phyloP scores from a whole-genome alignment of 1,139 yeast species.

The Scheffersomyces quercinus region DNA sequence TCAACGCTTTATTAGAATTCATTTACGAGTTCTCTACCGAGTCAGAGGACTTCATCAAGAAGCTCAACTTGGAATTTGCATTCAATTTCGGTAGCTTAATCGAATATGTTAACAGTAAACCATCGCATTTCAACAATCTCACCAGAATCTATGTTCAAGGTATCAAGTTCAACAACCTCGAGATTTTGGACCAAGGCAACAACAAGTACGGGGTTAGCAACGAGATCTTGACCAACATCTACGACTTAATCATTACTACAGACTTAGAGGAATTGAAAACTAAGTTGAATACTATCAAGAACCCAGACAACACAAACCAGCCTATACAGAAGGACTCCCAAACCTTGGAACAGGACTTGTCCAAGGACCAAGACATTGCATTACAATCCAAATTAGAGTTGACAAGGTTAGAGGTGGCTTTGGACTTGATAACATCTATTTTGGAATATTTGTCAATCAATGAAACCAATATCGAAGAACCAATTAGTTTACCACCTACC shows the following conservation, averaged over 20 bases:
- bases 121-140: slow-evolving; percentile 28
- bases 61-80: slow-evolving; percentile 20
- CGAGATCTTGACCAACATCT: slow-evolving; percentile 25
- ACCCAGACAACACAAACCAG: slow-evolving; percentile 42
- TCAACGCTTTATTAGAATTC: slow-evolving; percentile 58
- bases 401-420: slow-evolving; percentile 64
- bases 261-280: slow-evolving; percentile 43
- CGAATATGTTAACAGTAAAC: slow-evolving; percentile 15
- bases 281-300: slow-evolving; percentile 23
- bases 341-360: slow-evolving; percentile 25
- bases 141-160: slow-evolving; percentile 59
- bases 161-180: slow-evolving; percentile 59
- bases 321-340: slow-evolving; percentile 26
- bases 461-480: slow-evolving; percentile 22
- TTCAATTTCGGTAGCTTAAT: slow-evolving; percentile 23
- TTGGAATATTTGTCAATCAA: slow-evolving; percentile 56
- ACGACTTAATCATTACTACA: slow-evolving; percentile 33
- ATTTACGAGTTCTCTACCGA: slow-evolving; percentile 68
- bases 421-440: slow-evolving; percentile 75
- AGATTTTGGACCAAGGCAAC: slow-evolving; percentile 27
- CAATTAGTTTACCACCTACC: slow-evolving; percentile 22
- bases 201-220: slow-evolving; percentile 23
- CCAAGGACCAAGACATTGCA: slow-evolving; percentile 17
- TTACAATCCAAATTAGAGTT: slow-evolving; percentile 53
- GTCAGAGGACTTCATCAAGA: slow-evolving; percentile 56